These are phyloP conservation scores for Tilletia walkeri DNA, from an alignment of 1,284 basidiomycete genomes.

Conservation along the genomic window DNA sequence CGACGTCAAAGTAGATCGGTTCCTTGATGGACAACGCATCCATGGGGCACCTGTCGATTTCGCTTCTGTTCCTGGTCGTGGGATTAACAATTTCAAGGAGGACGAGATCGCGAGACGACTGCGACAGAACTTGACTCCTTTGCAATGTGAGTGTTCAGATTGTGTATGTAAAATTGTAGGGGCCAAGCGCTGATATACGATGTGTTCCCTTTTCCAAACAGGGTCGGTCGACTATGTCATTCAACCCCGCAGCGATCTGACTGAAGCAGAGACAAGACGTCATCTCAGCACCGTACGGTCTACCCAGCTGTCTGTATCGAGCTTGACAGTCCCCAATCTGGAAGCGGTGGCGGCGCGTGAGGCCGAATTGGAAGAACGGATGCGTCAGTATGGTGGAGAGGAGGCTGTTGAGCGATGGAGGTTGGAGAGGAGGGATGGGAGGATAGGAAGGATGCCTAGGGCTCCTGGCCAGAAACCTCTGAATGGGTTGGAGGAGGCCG, in stretches of 20 bases:
- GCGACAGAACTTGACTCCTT: constrained; percentile 32
- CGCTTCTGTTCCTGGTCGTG: constrained; percentile 29
- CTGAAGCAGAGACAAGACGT: background rate
- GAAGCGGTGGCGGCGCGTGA: constrained; percentile 9
- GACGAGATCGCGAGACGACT: constrained; percentile 40
- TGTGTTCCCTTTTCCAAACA: background rate
- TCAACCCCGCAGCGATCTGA: constrained; percentile 8
- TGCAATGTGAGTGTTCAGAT: constrained; percentile 21
- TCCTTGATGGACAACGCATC: constrained; percentile 40
- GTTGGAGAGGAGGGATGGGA: background rate
- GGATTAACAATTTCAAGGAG: constrained; percentile 31
- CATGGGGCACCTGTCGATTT: constrained; percentile 46
- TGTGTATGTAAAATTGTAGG: too few species aligned
- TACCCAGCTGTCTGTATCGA: background rate
- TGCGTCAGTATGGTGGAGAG: background rate
- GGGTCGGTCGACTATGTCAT: constrained; percentile 11
- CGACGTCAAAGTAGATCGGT: constrained; percentile 48
- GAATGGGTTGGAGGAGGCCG: background rate
- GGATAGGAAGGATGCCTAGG: constrained; percentile 35
- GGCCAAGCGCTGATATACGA: too few species aligned
- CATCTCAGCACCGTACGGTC: background rate
- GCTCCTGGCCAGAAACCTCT: constrained; percentile 40
- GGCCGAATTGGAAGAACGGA: background rate
- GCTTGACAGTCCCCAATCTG: background rate
- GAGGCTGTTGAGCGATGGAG: constrained; percentile 3